Evolutionary conservation across 495 filamentous ascomycete genomes (phyloP), one percentile per base, ranked within the genome.

Genomic region (Trypethelium eluteriae): DNA sequence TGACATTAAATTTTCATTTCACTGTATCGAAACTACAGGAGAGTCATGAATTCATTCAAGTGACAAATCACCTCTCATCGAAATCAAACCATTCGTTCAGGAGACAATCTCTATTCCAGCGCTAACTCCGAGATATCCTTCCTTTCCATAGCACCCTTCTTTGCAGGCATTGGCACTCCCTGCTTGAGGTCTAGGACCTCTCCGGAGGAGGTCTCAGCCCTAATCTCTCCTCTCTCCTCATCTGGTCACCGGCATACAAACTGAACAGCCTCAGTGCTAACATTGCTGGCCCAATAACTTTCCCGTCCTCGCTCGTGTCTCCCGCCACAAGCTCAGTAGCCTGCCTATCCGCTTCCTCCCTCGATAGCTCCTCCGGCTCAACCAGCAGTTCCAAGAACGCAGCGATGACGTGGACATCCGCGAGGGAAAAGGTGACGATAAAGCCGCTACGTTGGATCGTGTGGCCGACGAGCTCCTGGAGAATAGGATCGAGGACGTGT

Each of bases 221-320:
- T 59, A 39, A 64, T 65, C 64, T 69, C 62, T 74, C 70, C 72
- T 74, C 72, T 62, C 61, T 67, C 61, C 72, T 66, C 65, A 72
- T 16, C 7, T 57, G 62, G 65, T 72, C 72, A 6, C 70, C 68
- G 62, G 68, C 67, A 38, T 70, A 38, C 5, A 74, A 56, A 50
- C 39, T 74, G 12, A 67, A 66, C 50, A 74, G 49, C 63, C 72
- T 64, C 59, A 34, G 64, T 47, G 69, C 70, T 18, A 74, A 70
- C 5, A 62, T 64, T 38, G 65, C 38, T 1, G 11, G 41, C 16
- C 67, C 67, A 41, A 74, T 72, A n/a, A 47, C 32, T 49, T 32
- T 62, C 4, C 70, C 71, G 2, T 65, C 41, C 47, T 38, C 36
- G 12, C 62, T 59, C 0, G 62, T 59, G 16, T 41, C 38, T 12